A percentile compares a stretch with the other conserved stretches of the same genome.
These are phyloP conservation scores for Saitozyma sp. DNA, from an alignment of 768 basidiomycete species.

Conservation along the genomic window DNA sequence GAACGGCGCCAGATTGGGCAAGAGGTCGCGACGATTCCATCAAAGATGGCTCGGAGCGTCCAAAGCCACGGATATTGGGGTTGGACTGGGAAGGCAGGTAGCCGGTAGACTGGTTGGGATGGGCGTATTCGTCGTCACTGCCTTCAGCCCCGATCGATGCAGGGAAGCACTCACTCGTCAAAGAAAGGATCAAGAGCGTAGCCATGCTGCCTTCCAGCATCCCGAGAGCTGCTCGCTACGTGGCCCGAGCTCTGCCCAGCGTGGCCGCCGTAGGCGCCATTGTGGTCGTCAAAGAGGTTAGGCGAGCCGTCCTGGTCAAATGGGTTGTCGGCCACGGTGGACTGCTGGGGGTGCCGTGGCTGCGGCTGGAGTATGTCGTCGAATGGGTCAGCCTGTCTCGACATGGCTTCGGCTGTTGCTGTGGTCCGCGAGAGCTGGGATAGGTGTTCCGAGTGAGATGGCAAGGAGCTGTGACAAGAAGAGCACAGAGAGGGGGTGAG, in stretches of 20 bases:
- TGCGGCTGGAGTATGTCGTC: conserved; percentile 42
- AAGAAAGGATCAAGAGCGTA: conserved; percentile 51
- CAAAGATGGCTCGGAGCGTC: no score
- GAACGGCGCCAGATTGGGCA: conserved; percentile 40
- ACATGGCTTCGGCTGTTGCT: conserved; percentile 4
- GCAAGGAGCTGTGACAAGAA: no score
- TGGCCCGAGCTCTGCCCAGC: conserved; percentile 2
- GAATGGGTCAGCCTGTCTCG: conserved; percentile 32
- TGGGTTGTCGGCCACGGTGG: conserved; percentile 23
- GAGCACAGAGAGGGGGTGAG: no score
- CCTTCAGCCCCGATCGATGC: not conserved
- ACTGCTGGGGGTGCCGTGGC: conserved; percentile 14
- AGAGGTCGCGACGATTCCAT: conserved; percentile 41
- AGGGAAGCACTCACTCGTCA: conserved; percentile 43
- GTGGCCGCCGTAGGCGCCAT: conserved; percentile 5
- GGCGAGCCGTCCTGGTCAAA: conserved; percentile 29
- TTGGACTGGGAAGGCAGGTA: conserved; percentile 44
- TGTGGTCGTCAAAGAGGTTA: conserved; percentile 16
- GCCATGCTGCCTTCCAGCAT: conserved; percentile 29
- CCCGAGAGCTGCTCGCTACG: conserved; percentile 9
- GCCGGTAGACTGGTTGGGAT: conserved; percentile 28
- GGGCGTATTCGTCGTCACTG: conserved; percentile 47
- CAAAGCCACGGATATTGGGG: conserved; percentile 27
- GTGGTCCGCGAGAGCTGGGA: no score
- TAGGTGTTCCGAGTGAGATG: no score